phyloP scores from a whole-genome alignment of 495 filamentous ascomycete genomes.

The Trichocladium antarcticum region DNA sequence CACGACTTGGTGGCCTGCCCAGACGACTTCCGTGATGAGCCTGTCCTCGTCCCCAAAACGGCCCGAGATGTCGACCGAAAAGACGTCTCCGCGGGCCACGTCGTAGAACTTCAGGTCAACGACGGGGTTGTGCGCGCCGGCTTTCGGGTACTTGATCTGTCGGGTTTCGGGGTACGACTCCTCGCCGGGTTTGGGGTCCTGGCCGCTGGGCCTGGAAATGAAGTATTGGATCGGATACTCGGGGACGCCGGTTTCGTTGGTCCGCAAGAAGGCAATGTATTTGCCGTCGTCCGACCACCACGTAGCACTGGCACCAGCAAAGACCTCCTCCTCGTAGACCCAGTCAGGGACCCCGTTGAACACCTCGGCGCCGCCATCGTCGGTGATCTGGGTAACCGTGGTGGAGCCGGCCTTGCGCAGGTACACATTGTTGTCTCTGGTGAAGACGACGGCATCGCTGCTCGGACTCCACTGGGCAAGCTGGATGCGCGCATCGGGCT shows the following conservation, averaged over 20 bases:
- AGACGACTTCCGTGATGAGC: slow-evolving; percentile 85
- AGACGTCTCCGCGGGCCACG: slow-evolving; percentile 64
- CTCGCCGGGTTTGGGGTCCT: slow-evolving; percentile 55
- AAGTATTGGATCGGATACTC: slow-evolving; percentile 94
- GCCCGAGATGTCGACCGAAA: slow-evolving; percentile 62
- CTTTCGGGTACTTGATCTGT: slow-evolving; percentile 94
- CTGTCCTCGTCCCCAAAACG: slow-evolving; percentile 73
- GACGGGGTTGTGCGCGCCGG: slow-evolving; percentile 83
- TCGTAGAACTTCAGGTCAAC: slow-evolving; percentile 87
- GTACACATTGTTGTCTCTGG: slow-evolving; percentile 78
- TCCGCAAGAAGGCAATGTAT: slow-evolving; percentile 80
- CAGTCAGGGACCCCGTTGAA: slow-evolving; percentile 98
- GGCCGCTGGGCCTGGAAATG: slow-evolving; percentile 73
- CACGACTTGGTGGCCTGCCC: slow-evolving; percentile 75
- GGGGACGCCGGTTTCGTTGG: slow-evolving; percentile 83
- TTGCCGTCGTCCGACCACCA: slow-evolving; percentile 91
- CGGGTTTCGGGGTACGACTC: slow-evolving; percentile 86
- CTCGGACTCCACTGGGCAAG: slow-evolving; percentile 83
- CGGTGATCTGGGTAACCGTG: slow-evolving; percentile 62
- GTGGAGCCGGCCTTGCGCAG: slow-evolving; percentile 52
- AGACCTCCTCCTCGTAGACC: slow-evolving; percentile 98
- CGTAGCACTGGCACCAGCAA: slow-evolving; percentile 65
- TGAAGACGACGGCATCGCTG: slow-evolving; percentile 76
- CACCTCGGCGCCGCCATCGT: slow-evolving; percentile 70
- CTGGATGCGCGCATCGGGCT: slow-evolving; percentile 59